Evolutionary conservation across 192 early-diverging fungal genomes (phyloP).

Genomic region (Podila epicladia): DNA sequence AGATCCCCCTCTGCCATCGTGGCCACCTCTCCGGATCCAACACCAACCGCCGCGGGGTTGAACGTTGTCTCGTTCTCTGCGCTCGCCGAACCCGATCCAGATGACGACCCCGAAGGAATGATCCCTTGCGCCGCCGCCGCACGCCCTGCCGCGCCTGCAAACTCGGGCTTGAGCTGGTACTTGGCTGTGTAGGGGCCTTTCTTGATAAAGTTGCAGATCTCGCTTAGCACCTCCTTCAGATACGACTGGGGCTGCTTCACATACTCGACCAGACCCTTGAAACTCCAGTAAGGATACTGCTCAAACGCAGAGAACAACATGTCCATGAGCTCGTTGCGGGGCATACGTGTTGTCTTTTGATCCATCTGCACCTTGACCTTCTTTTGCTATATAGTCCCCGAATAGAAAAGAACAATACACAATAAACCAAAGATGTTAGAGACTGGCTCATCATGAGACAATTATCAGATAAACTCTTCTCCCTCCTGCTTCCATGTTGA

Average conservation of each 20-base stretch:
- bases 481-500: conserved; percentile 45
- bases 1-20: conserved; percentile 26
- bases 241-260: conserved; percentile 85
- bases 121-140: conserved; percentile 27
- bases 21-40: conserved; percentile 29
- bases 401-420: neutral
- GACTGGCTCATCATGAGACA: neutral
- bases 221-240: conserved; percentile 84
- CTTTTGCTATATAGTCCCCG: conserved; percentile 51
- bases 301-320: conserved; percentile 86
- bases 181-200: conserved; percentile 81
- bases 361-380: conserved; percentile 60
- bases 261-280: conserved; percentile 85
- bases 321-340: conserved; percentile 84
- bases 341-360: conserved; percentile 87
- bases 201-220: conserved; percentile 86
- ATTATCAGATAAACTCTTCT: neutral
- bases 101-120: neutral
- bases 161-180: conserved; percentile 91
- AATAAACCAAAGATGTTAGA: neutral
- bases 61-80: conserved; percentile 46
- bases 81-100: neutral
- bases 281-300: conserved; percentile 81
- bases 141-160: conserved; percentile 58
- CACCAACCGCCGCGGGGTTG: conserved; percentile 42